Conservation (phyloP, 139 green algal species). For the Tetraselmis striata region DNA sequence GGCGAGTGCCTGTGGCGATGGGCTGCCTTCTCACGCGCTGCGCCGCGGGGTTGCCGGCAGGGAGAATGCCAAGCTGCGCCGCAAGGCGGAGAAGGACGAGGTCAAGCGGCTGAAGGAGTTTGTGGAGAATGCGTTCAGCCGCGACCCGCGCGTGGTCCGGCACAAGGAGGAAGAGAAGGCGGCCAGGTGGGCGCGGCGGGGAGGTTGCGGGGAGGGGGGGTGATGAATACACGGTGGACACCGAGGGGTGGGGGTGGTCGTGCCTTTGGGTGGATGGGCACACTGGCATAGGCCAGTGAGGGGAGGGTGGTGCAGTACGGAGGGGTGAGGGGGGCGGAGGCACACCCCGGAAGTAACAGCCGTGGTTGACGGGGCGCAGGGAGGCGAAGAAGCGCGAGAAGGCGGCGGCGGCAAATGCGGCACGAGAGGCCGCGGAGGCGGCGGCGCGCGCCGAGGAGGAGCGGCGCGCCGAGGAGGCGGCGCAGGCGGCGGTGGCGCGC, state of each 20-base stretch:
- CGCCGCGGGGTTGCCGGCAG: slow-evolving; percentile 9
- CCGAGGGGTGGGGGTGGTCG: neutral
- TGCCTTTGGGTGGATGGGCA: neutral
- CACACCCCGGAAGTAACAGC: too few relatives aligned
- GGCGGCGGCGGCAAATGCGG: slow-evolving; percentile 24
- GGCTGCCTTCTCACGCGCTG: neutral
- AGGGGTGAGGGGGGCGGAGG: too few relatives aligned
- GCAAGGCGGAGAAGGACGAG: slow-evolving; percentile 95
- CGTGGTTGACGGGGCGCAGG: slow-evolving; percentile 24
- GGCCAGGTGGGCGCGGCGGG: too few relatives aligned
- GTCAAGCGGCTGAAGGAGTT: slow-evolving; percentile 71
- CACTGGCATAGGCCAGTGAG: too few relatives aligned
- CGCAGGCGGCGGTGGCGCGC: slow-evolving; percentile 24
- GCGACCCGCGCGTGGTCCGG: slow-evolving; percentile 68
- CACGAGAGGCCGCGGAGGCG: slow-evolving; percentile 31
- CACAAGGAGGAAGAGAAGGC: slow-evolving; percentile 66
- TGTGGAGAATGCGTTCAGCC: slow-evolving; percentile 75
- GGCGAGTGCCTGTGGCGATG: too few relatives aligned
- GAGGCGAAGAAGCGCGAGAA: slow-evolving; percentile 6
- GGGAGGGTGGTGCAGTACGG: too few relatives aligned
- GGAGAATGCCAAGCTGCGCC: slow-evolving; percentile 86
- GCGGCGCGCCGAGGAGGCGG: slow-evolving; percentile 29
- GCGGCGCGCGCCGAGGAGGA: slow-evolving; percentile 28
- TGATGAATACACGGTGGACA: neutral
- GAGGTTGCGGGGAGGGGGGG: neutral